These are phyloP conservation scores for Hyphodiscus hymeniophilus DNA, from an alignment of 495 filamentous ascomycete genomes.

Conservation along the genomic window DNA sequence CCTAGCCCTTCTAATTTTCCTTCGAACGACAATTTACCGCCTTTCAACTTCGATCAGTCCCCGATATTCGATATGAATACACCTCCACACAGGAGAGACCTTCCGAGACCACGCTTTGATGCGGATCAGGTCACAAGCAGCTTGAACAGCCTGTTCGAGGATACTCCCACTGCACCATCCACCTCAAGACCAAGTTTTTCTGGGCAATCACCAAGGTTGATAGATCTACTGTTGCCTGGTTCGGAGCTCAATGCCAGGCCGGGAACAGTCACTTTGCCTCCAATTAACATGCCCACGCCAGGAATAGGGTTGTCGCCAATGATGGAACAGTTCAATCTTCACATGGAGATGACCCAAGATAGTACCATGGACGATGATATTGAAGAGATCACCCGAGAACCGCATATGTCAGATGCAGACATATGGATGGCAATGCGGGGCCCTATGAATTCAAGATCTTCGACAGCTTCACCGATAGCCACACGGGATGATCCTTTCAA, in stretches of 20 bases:
- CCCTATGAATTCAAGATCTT: constrained; percentile 2
- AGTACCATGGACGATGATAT: constrained; percentile 34
- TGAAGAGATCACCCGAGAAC: constrained; percentile 51
- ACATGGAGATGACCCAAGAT: constrained; percentile 3
- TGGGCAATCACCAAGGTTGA: constrained; percentile 33
- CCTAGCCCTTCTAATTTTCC: constrained; percentile 11
- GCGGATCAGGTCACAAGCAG: constrained; percentile 22
- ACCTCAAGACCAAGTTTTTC: constrained; percentile 26
- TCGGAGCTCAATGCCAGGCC: constrained; percentile 31
- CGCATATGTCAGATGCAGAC: constrained; percentile 28
- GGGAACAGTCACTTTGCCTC: constrained; percentile 10
- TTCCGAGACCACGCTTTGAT: constrained; percentile 17
- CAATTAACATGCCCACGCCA: constrained; percentile 8
- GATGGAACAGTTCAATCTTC: constrained; percentile 12
- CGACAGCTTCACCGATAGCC: constrained; percentile 3
- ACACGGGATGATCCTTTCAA: constrained; percentile 10
- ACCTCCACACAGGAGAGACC: constrained; percentile 19
- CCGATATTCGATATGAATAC: constrained; percentile 23
- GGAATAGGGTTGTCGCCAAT: constrained; percentile 7
- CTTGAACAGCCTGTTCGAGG: constrained; percentile 27
- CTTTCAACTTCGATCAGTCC: constrained; percentile 16
- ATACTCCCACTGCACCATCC: constrained; percentile 21
- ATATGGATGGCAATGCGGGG: constrained; percentile 27
- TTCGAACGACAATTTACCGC: constrained; percentile 3
- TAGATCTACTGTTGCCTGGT: constrained; percentile 35